Evolutionary conservation across 2,329 filamentous ascomycete genomes (phyloP), one percentile per base, ranked within the genome.

Genomic region (Apiospora sp.): DNA sequence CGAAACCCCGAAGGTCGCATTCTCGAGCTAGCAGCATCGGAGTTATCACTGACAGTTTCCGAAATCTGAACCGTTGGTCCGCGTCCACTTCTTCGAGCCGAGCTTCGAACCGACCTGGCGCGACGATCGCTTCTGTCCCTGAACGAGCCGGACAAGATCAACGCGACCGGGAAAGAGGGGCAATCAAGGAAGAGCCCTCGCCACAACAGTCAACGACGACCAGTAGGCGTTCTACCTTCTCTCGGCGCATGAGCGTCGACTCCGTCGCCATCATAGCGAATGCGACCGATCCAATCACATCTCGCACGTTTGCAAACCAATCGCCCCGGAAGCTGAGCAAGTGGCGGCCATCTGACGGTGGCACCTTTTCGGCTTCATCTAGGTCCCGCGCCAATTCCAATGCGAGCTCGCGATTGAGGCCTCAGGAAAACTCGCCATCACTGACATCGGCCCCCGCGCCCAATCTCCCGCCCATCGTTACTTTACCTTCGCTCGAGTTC

Each of bases 41-140:
- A 34, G 76, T 73, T 34, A 72, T 82, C 74, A 84, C 81, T 77
- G 86, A 88, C 72, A 81, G 82, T 64, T 82, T 86, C 54, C 85
- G 84, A 78, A 86, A 85, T 74, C 82, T 87, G 73, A 86, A 89
- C 77, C 85, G 87, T 77, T 88, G 87, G 87, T 88, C 87, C 58
- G 81, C 83, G 27, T 89, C 88, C 19, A 88, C 87, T 69, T 79
- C 82, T 12, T 89, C 87, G 58, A 89, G 85, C 73, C 84, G 82
- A 75, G 80, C 83, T 49, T 87, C 86, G 22, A 43, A 74, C 73
- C 30, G 75, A 75, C 37, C 73, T 75, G 34, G 58, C 58, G 58
- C 34, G 58, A 41, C 58, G 22, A 41, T 64, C 34, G 58, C 41
- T 30, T n/a, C 67, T 68, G 10, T 68, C 4, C 24, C 64, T 30